These are phyloP conservation scores for Gossypium raimondii DNA, from an alignment of 345 rosid genomes.

Conservation along the genomic window DNA sequence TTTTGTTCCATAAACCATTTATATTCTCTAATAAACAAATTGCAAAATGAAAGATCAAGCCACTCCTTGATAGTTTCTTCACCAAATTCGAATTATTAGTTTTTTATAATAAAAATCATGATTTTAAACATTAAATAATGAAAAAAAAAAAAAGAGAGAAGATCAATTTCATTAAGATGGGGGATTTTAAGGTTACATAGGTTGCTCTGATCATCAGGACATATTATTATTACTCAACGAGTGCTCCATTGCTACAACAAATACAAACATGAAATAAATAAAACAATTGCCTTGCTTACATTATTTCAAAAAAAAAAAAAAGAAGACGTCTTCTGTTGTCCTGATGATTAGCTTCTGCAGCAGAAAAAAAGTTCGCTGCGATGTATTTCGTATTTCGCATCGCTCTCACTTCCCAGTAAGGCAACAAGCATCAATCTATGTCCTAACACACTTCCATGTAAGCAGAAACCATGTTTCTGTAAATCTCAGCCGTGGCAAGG, in stretches of 20 bases:
- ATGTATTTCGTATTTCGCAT: background rate
- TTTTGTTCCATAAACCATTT: too few relatives aligned
- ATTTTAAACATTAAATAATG: too few relatives aligned
- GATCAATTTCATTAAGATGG: background rate
- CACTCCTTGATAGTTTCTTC: too few relatives aligned
- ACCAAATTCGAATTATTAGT: too few relatives aligned
- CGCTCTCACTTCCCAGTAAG: background rate
- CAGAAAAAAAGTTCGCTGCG: constrained; percentile 22
- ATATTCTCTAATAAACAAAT: too few relatives aligned
- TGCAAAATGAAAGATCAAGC: too few relatives aligned
- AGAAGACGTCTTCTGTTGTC: background rate
- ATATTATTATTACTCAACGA: background rate
- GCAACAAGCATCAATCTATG: background rate
- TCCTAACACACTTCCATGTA: background rate
- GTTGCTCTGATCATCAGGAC: background rate
- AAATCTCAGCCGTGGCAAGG: background rate
- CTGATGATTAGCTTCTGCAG: constrained; percentile 17
- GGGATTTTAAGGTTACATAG: background rate
- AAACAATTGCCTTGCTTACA: background rate
- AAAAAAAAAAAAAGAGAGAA: too few relatives aligned
- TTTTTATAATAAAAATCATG: too few relatives aligned
- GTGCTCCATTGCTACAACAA: background rate
- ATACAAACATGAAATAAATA: background rate
- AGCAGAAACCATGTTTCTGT: constrained; percentile 3
- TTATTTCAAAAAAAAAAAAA: background rate